Base-by-base conservation (phyloP, 352 stramenopile species). In the Phytophthora sp. region DNA sequence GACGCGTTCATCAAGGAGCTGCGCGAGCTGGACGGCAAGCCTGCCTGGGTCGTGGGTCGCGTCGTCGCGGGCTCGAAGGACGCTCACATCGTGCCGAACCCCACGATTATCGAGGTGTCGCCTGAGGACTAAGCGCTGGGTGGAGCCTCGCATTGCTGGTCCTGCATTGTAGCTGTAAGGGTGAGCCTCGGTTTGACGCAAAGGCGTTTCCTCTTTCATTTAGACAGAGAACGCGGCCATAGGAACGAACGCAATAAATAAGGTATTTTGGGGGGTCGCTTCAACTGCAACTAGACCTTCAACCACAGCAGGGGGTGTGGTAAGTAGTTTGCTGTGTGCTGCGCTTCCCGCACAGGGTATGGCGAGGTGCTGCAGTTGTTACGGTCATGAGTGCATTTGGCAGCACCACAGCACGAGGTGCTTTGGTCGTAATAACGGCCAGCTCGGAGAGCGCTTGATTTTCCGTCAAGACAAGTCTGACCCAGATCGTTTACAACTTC, bases 41-140 rank as follows among this genome's bases (percentile, higher is more conserved):
- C 83, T 5, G 81, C 94, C 35, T 98, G 95, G 95, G 84, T 98
- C 56, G 89, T 98, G 38, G 95, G 95, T n/a, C 79, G 79, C 32
- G 88, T 98, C 15, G 76, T 97, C 15, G 64, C 76, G 15, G 84
- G 93, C n/a, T 68, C 32, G 27, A 88, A 89, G 43, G 74, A 88
- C 34, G 84, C 84, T 5, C 66, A 77, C 32, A 89, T 94, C 52
- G 54, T 88, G 20, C 57, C 69, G 0, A 70, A 80, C 56, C 74
- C 77, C 20, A 77, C 66, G 32, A 78, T 91, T 48, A 56, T 92
- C 28, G 77, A 91, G 44, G 65, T 92, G 23, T 72, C 75, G 28
- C 74, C 66, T 5, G 67, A 88, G 37, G 64, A 80, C 45, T 82
- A 56, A 63, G 53, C 11, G 10, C 3, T 9, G 37, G 18, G 37